Conservation (phyloP, 371 early-diverging fungal species). For the Dichotomocladium elegans region DNA sequence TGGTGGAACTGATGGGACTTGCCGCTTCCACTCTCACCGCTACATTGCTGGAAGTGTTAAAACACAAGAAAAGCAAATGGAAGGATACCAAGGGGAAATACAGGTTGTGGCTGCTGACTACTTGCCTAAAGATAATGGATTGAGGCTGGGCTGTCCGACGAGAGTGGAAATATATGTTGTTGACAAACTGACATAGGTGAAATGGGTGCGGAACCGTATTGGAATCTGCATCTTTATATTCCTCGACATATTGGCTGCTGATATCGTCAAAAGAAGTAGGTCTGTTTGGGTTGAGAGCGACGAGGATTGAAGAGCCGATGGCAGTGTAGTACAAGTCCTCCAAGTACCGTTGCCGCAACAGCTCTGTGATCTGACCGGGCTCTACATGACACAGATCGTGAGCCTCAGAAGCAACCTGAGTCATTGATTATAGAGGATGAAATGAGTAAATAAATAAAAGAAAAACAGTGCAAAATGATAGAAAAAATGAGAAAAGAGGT, state of each 20-base stretch:
- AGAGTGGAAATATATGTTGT: conserved; percentile 35
- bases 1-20: conserved; percentile 70
- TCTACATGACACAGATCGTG: neutral
- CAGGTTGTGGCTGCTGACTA: too few relatives aligned
- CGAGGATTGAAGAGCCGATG: conserved; percentile 50
- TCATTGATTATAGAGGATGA: too few relatives aligned
- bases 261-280: conserved; percentile 2
- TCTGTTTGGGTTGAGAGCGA: conserved; percentile 47
- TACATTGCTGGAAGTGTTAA: conserved; percentile 19
- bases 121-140: conserved; percentile 66
- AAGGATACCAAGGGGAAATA: neutral
- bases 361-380: conserved; percentile 34
- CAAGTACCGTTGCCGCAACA: conserved; percentile 53
- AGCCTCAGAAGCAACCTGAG: too few relatives aligned
- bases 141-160: conserved; percentile 29
- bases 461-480: too few relatives aligned
- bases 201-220: neutral
- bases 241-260: conserved; percentile 23
- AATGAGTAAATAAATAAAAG: too few relatives aligned
- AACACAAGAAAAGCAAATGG: neutral
- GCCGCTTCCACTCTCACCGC: conserved; percentile 88
- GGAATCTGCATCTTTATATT: conserved; percentile 3
- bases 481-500: too few relatives aligned
- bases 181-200: conserved; percentile 31
- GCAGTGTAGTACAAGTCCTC: conserved; percentile 52